phyloP scores from a whole-genome alignment of 768 basidiomycete species.

The Strobilomyces dryophilus region DNA sequence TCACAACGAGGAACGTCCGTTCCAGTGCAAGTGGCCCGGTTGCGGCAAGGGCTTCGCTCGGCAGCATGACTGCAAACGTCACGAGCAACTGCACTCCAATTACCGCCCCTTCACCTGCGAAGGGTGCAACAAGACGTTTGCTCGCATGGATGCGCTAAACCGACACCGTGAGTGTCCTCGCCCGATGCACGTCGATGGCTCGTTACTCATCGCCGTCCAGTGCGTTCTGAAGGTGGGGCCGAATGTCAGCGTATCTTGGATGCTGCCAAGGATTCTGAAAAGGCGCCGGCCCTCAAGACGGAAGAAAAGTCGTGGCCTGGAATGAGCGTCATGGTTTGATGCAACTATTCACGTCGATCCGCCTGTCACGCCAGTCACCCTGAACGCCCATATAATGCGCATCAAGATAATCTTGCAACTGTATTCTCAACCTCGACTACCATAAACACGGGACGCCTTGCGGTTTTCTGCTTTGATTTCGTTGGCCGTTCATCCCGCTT shows the following conservation, averaged over 20 bases:
- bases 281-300: conserved; percentile 25
- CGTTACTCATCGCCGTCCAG: conserved; percentile 31
- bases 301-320: conserved; percentile 32
- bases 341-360: conserved; percentile 8
- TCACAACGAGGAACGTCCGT: conserved; percentile 93
- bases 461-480: conserved; percentile 23
- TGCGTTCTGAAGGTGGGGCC: conserved; percentile 78
- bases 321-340: conserved; percentile 31
- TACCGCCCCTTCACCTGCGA: conserved; percentile 91
- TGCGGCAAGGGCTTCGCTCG: conserved; percentile 92
- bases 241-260: conserved; percentile 57
- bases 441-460: conserved; percentile 28
- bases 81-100: conserved; percentile 92
- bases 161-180: conserved; percentile 71
- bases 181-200: background rate
- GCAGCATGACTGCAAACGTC: conserved; percentile 95
- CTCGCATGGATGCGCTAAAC: conserved; percentile 91
- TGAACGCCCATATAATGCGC: conserved; percentile 21
- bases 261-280: conserved; percentile 28
- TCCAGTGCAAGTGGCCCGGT: conserved; percentile 92
- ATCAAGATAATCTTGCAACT: conserved; percentile 16
- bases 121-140: conserved; percentile 91
- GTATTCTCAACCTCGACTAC: conserved; percentile 22
- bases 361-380: conserved; percentile 12
- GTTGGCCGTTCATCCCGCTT: background rate